These are phyloP conservation scores for Fusarium sarcochroum DNA, from an alignment of 2,329 filamentous ascomycete genomes.

Conservation along the genomic window DNA sequence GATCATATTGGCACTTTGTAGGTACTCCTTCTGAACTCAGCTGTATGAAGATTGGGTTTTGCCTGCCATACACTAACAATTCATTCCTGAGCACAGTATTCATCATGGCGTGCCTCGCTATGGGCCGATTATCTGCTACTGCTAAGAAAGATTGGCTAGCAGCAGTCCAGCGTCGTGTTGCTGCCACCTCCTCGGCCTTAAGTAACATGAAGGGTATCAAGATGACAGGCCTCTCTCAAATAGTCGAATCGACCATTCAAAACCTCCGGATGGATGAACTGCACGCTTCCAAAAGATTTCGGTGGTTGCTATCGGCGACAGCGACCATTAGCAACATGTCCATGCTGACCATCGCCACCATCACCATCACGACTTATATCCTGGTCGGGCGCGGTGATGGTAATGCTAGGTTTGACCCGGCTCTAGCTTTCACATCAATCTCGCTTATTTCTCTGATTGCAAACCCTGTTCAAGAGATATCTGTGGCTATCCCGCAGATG, in stretches of 20 bases:
- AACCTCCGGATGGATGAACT: constrained; percentile 45
- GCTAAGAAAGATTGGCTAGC: constrained; percentile 55
- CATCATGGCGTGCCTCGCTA: too few relatives aligned
- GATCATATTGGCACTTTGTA: too few relatives aligned
- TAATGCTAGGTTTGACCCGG: too few relatives aligned
- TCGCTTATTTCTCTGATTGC: constrained; percentile 42
- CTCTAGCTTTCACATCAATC: constrained; percentile 9
- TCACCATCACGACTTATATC: too few relatives aligned
- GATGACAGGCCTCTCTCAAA: constrained; percentile 48
- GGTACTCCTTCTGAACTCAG: too few relatives aligned
- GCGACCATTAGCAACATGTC: constrained; percentile 44
- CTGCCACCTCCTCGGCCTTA: constrained; percentile 48
- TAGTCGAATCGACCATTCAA: constrained; percentile 49
- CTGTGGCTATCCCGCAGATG: background rate
- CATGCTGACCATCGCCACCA: too few relatives aligned
- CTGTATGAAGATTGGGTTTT: too few relatives aligned
- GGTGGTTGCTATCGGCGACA: constrained; percentile 43
- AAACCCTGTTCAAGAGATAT: background rate
- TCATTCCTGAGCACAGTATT: too few relatives aligned
- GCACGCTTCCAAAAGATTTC: too few relatives aligned
- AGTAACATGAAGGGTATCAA: constrained; percentile 51
- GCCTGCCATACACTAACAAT: too few relatives aligned
- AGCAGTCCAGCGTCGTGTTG: constrained; percentile 53
- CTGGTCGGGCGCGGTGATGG: too few relatives aligned
- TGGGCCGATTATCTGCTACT: too few relatives aligned